Evolutionary conservation across 257 asterid genomes (phyloP).

Genomic region (Solanum sparsipilum): DNA sequence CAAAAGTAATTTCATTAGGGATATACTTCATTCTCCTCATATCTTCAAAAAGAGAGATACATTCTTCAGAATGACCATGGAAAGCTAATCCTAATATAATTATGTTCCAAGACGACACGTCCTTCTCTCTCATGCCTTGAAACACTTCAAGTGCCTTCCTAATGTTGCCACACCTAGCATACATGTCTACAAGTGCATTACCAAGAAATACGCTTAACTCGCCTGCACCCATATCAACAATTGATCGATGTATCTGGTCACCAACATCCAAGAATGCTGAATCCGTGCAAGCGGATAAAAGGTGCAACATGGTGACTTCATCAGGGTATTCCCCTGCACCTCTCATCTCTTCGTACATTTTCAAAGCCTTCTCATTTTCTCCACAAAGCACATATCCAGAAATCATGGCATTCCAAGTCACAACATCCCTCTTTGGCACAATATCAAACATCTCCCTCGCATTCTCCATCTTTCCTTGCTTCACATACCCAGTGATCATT

Average conservation of each 20-base stretch:
- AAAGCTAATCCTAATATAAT: slow-evolving; percentile 49
- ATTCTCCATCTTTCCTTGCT: slow-evolving; percentile 49
- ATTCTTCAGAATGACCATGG: slow-evolving; percentile 38
- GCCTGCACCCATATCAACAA: slow-evolving; percentile 31
- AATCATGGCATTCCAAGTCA: slow-evolving; percentile 65
- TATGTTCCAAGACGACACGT: slow-evolving; percentile 52
- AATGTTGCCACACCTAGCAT: slow-evolving; percentile 57
- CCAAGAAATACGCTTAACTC: slow-evolving; percentile 31
- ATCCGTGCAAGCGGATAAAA: slow-evolving; percentile 59
- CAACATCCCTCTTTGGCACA: slow-evolving; percentile 49
- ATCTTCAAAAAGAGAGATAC: slow-evolving; percentile 49
- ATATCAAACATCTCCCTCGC: slow-evolving; percentile 46
- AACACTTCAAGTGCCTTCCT: slow-evolving; percentile 45
- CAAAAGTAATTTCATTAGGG: slow-evolving; percentile 56
- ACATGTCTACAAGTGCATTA: slow-evolving; percentile 70
- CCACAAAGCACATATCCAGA: slow-evolving; percentile 51
- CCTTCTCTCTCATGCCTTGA: slow-evolving; percentile 44
- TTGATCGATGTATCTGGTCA: slow-evolving; percentile 41
- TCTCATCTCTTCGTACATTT: slow-evolving; percentile 51
- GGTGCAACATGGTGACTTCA: slow-evolving; percentile 62
- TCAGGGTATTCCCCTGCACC: slow-evolving; percentile 37
- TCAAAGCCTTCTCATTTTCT: slow-evolving; percentile 34
- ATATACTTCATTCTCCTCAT: slow-evolving; percentile 39
- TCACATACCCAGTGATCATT: slow-evolving; percentile 65
- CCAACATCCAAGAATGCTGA: slow-evolving; percentile 56